Conservation (phyloP, 176 grass and related monocot genomes). For the Carex myosuroides region DNA sequence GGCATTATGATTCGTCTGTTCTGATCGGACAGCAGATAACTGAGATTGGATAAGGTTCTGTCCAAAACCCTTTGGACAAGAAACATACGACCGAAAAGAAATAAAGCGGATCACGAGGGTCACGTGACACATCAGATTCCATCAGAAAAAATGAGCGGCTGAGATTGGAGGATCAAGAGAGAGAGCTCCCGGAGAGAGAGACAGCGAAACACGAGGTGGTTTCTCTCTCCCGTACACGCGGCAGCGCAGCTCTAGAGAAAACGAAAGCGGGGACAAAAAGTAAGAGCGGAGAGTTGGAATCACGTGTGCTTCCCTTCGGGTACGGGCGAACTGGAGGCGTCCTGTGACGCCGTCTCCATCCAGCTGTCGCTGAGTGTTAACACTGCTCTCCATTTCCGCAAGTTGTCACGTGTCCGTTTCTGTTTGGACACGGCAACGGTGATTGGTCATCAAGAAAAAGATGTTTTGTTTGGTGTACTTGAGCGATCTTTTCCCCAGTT, state of each 20-base stretch:
- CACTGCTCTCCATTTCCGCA: not conserved
- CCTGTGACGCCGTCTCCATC: not conserved
- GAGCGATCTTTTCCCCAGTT: no score
- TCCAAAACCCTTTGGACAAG: no score
- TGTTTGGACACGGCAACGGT: not conserved
- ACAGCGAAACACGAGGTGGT: not conserved
- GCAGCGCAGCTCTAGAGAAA: not conserved
- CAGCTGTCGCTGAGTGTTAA: not conserved
- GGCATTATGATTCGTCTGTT: no score
- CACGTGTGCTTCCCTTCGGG: not conserved
- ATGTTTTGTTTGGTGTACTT: not conserved
- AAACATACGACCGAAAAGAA: no score
- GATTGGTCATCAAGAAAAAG: not conserved
- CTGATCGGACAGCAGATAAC: no score
- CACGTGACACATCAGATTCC: not conserved
- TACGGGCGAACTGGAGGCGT: not conserved
- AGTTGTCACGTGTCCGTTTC: not conserved
- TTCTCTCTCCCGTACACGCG: not conserved
- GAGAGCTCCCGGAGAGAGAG: not conserved
- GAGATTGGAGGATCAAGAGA: not conserved
- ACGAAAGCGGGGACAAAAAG: not conserved
- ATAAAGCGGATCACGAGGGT: not conserved
- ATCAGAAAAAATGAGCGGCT: not conserved
- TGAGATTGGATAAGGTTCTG: no score
- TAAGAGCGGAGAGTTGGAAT: not conserved